phyloP scores from a whole-genome alignment of 805 yeast species.

The Myxozyma vanderwaltii region DNA sequence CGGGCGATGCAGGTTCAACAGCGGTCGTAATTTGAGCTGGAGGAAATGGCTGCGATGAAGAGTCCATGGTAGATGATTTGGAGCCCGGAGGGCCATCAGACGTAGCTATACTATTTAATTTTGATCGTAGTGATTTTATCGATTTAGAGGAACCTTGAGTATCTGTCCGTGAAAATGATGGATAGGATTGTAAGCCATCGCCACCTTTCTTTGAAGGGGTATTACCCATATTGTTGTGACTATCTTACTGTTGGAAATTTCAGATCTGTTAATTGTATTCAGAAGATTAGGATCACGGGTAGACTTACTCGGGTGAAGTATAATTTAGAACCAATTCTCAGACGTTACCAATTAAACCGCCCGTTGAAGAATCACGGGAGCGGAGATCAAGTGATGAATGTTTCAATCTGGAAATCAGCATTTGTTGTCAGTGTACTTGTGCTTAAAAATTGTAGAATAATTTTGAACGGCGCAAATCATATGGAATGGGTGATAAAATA shows the following conservation, averaged over 20 bases:
- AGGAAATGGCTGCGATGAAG: not conserved
- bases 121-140: constrained; percentile 39
- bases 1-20: not conserved
- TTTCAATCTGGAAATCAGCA: too few relatives aligned
- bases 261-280: too few relatives aligned
- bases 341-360: too few relatives aligned
- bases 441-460: too few relatives aligned
- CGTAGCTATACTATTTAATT: constrained; percentile 3
- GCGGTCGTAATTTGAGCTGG: not conserved
- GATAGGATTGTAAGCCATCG: constrained; percentile 40
- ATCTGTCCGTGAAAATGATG: constrained; percentile 45
- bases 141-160: constrained; percentile 46
- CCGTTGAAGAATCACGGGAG: too few relatives aligned
- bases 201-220: constrained; percentile 41
- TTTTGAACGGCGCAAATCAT: too few relatives aligned
- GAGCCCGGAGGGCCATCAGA: not conserved
- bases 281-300: not conserved
- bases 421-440: too few relatives aligned
- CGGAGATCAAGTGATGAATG: too few relatives aligned
- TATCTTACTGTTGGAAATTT: not conserved
- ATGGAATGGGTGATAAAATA: too few relatives aligned
- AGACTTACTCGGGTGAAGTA: not conserved
- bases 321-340: too few relatives aligned
- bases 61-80: not conserved
- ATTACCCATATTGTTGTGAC: constrained; percentile 43